A percentile compares a stretch with the other conserved stretches of the same genome.
Evolutionary conservation across 345 rosid species (phyloP).

Genomic region (Ceriops zippeliana): DNA sequence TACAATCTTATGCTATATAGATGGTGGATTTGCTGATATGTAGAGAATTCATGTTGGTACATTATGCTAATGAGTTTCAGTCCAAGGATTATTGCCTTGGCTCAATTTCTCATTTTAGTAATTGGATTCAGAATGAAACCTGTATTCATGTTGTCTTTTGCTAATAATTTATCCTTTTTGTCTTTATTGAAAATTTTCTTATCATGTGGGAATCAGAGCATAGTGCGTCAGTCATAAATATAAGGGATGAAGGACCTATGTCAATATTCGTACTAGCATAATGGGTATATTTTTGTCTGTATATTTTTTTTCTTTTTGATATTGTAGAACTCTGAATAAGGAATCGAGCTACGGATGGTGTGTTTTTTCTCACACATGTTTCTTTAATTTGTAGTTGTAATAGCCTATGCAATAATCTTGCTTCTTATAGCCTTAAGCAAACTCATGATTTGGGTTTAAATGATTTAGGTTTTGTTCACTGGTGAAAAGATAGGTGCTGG

Average conservation of each 20-base stretch:
- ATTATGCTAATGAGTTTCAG: not conserved
- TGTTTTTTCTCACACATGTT: not conserved
- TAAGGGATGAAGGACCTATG: too few relatives aligned
- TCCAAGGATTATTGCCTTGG: not conserved
- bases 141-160: not conserved
- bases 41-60: not conserved
- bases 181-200: not conserved
- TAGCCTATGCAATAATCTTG: not conserved
- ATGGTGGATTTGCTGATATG: too few relatives aligned
- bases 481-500: conserved; percentile 98
- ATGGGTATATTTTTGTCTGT: not conserved
- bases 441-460: conserved; percentile 13
- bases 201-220: not conserved
- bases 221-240: too few relatives aligned
- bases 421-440: not conserved
- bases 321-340: too few relatives aligned
- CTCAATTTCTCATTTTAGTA: not conserved
- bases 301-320: not conserved
- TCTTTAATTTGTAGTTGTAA: not conserved
- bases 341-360: not conserved
- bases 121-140: not conserved
- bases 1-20: not conserved
- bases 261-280: too few relatives aligned
- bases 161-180: too few relatives aligned
- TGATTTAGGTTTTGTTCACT: conserved; percentile 66